Base-by-base conservation (phyloP, 2,329 filamentous ascomycete species). In the Pyrenochaeta sp. region DNA sequence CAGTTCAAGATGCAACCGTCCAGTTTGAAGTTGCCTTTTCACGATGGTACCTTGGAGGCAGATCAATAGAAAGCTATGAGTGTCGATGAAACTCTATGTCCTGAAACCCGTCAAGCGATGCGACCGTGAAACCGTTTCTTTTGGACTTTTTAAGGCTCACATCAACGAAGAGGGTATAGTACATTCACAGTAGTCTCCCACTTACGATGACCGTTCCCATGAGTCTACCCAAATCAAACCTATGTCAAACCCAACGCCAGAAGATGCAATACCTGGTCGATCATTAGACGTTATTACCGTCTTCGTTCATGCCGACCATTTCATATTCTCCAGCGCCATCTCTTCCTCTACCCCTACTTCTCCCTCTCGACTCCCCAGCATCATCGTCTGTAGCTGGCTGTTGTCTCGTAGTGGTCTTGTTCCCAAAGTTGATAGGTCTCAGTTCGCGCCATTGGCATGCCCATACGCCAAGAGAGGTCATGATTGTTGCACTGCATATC, bases 371-470 rank as follows among this genome's bases (percentile, higher is more conserved):
- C 56, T 75, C 73, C 4, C 77, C 77, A 10, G 65, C 73, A 4
- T 71, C 74, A 29, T 76, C 74, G 41, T 76, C 77, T 20, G 63
- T 42, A 45, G 49, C 45, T 2, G 64, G 50, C 37, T 51, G 61
- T 54, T 71, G 58, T 46, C 61, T 53, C 17, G 62, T 49, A 12
- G 68, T 71, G 7, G 68, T 65, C 39, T 77, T 80, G 2, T 89
- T 89, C 17, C 92, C 92, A 71, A 98, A 97, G 54, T 86, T 89
- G 66, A 98, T 96, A 10, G 95, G 94, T 68, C 87, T 84, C 50
- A 99, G 79, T 77, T 99, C 95, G 56, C 94, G 84, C 82, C 92
- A 96, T 69, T 89, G 91, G 73, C 94, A 98, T 2, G 89, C 91
- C 91, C 94, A 98, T 32, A 96, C 89, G 3, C 91, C 93, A 1